Percentiles rank a stretch among this genome's conserved stretches.
Evolutionary conservation across 2,329 filamentous ascomycete species (phyloP).

Genomic region (Raffaelea ambrosiae): DNA sequence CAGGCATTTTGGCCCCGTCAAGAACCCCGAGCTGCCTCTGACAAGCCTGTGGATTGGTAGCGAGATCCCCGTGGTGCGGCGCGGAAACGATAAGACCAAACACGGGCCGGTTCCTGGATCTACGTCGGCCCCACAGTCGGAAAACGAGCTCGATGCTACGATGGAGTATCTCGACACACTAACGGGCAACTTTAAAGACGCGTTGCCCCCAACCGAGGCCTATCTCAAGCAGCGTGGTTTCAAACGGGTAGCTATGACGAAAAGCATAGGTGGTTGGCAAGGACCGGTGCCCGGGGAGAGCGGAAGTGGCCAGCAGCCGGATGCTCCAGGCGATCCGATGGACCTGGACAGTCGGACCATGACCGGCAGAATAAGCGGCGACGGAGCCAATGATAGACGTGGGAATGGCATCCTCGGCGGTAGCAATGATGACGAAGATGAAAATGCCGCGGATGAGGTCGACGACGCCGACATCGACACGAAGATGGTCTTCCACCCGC

Average conservation of each 20-base stretch:
- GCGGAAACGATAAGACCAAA: neutral
- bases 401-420: neutral
- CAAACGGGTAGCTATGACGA: slow-evolving; percentile 12
- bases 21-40: slow-evolving; percentile 25
- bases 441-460: slow-evolving; percentile 13
- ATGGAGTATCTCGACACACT: slow-evolving; percentile 27
- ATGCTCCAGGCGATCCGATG: too few relatives aligned
- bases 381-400: slow-evolving; percentile 12
- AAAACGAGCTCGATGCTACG: slow-evolving; percentile 33
- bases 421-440: slow-evolving; percentile 10
- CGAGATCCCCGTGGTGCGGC: slow-evolving; percentile 12
- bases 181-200: slow-evolving; percentile 20
- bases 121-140: slow-evolving; percentile 10
- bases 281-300: too few relatives aligned
- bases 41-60: slow-evolving; percentile 37
- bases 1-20: slow-evolving; percentile 17
- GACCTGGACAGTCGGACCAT: neutral
- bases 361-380: neutral
- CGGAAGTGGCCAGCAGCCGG: neutral
- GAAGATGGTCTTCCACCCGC: slow-evolving; percentile 38
- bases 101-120: too few relatives aligned
- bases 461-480: slow-evolving; percentile 16
- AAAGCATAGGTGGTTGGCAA: too few relatives aligned
- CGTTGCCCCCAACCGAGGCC: slow-evolving; percentile 25
- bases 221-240: slow-evolving; percentile 28